Evolutionary conservation across 305 asterid genomes (phyloP), one percentile per base, ranked within the genome.

Genomic region (Rubia tinctorum): DNA sequence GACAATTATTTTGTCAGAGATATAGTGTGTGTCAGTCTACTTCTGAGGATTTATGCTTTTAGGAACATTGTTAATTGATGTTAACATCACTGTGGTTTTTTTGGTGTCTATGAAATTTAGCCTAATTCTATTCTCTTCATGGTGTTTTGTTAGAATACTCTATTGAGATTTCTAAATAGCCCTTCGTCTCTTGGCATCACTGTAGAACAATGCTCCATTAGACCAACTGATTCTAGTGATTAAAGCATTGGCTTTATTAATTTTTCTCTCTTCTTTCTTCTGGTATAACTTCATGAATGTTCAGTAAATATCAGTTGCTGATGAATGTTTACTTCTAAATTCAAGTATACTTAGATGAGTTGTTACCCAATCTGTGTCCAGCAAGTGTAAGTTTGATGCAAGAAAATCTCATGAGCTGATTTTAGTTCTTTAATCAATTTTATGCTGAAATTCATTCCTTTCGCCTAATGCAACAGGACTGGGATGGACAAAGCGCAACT

Each of bases 401-500:
- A 34, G 68, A 30, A 62, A 64, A 64, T 34, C 47, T 34, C 22
- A 63, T 63, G 68, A 15, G 45, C 45, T 34, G 45, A 7, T 20
- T 63, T n/a, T 34, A 34, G 66, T 61, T 23, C 42, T 27, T 27
- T 27, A 30, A 61, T 27, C 18, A 63, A 63, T 12, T 63, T 17
- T 17, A 5, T 39, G 22, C 14, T 64, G 69, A 65, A 39, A 37
- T n/a, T 17, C 27, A 17, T 65, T 65, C 15, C 51, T 65, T 39
- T n/a, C 4, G 6, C 51, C 69, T 18, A 39, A 66, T 66, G 53
- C 44, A 66, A 66, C 75, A 91, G 97, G 97, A 91, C 73, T 91
- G 97, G 97, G 83, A 87, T 74, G 97, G 97, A 79, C 93, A 90
- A 81, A 88, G 88, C 76, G 91, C 89, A 69, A 87, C 89, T 78